Base-by-base conservation (phyloP, 2,329 filamentous ascomycete species). In the Pseudogymnoascus sp. region DNA sequence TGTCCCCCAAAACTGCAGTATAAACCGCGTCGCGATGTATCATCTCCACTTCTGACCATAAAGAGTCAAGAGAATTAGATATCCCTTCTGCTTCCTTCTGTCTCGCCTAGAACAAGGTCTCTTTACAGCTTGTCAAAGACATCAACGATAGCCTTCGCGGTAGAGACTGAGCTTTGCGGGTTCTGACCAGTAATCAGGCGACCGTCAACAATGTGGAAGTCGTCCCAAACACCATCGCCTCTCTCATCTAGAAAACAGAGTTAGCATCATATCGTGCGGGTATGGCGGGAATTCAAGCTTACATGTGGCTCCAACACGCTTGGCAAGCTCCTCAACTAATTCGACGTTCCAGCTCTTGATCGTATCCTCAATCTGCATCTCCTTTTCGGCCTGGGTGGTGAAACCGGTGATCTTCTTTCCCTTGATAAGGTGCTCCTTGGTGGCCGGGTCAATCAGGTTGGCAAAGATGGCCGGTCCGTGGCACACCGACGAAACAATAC, bases 401-500 rank as follows among this genome's bases (percentile, higher is more conserved):
- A 77, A 77, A 6, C 75, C 75, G 9, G 75, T 76, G 18, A 77
- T 68, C 11, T 61, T 68, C 66, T 70, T 75, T 18, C 74, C 74
- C 58, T 71, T 67, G 60, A 77, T 75, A 16, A 77, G 62, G 6
- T 73, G 71, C 64, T 74, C 65, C 6, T 67, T 66, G 22, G 74
- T 76, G 1, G 63, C 58, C 1, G 18, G 62, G 59, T 76, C 74
- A 30, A 72, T 50, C 1, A 76, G 37, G 33, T 70, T 69, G 57
- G 70, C 64, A 63, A 76, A 76, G 35, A 76, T 74, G 28, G 75
- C 75, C 16, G 71, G 70, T 4, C 74, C 73, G 63, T 76, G 75
- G 38, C 74, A 73, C 39, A 80, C 78, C 9, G 76, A 72, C 6
- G 74, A 70, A 28, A 80, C 70, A 41, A 80, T 67, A 22, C 75